Percentiles rank a stretch among this genome's conserved stretches.
Conservation (phyloP, 306 rosid species). For the Gynostemma pentaphyllum region DNA sequence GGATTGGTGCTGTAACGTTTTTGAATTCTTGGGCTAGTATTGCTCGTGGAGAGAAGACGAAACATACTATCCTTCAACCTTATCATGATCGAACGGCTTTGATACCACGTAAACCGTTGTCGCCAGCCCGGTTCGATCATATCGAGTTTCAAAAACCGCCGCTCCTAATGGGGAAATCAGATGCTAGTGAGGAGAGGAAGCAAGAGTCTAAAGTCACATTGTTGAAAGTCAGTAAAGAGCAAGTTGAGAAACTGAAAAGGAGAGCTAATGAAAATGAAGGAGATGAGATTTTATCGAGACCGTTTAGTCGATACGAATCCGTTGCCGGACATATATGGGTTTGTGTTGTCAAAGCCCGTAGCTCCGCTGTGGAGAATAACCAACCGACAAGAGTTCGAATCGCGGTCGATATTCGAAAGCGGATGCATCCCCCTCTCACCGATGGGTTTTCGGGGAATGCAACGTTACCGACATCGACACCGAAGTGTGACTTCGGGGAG, state of each 20-base stretch:
- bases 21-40: constrained; percentile 36
- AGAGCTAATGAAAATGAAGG: constrained; percentile 18
- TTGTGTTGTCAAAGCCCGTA: constrained; percentile 44
- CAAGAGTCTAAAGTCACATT: constrained; percentile 22
- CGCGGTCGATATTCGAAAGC: constrained; percentile 30
- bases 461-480: constrained; percentile 25
- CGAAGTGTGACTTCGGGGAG: constrained; percentile 31
- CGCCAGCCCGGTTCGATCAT: background rate
- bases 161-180: background rate
- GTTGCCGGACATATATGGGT: constrained; percentile 47
- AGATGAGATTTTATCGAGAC: background rate
- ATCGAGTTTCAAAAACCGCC: constrained; percentile 23
- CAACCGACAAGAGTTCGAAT: constrained; percentile 34
- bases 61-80: constrained; percentile 16
- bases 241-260: constrained; percentile 30
- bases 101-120: constrained; percentile 13
- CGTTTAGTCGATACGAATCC: constrained; percentile 22
- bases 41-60: constrained; percentile 28
- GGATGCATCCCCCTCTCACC: constrained; percentile 35
- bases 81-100: constrained; percentile 23
- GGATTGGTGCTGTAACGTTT: constrained; percentile 32
- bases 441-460: constrained; percentile 47
- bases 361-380: background rate
- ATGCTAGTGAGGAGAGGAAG: constrained; percentile 28
- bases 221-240: constrained; percentile 26